These are phyloP conservation scores for Apiospora hydei DNA, from an alignment of 2,329 filamentous ascomycete species.

Conservation along the genomic window DNA sequence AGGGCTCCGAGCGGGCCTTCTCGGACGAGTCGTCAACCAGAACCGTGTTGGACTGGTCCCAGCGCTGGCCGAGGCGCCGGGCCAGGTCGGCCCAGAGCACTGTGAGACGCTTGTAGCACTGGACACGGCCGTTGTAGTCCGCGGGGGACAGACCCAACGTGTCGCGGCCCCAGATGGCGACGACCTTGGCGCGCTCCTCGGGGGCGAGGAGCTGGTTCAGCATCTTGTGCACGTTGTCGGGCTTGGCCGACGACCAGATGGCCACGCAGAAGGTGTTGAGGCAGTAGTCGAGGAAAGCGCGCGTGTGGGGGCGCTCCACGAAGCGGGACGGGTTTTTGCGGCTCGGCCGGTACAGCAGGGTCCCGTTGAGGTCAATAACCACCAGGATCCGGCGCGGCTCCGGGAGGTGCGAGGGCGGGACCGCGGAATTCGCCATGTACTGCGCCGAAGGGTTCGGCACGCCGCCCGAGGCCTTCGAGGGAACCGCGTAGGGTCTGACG, in stretches of 20 bases:
- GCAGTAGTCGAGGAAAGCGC: slow-evolving; percentile 75
- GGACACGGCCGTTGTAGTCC: slow-evolving; percentile 76
- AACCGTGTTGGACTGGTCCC: slow-evolving; percentile 87
- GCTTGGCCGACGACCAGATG: slow-evolving; percentile 88
- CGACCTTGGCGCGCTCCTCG: slow-evolving; percentile 60
- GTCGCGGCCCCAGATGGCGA: slow-evolving; percentile 81
- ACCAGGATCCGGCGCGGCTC: slow-evolving; percentile 73
- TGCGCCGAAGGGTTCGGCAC: slow-evolving; percentile 64
- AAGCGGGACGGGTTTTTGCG: slow-evolving; percentile 60
- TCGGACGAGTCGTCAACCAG: slow-evolving; percentile 84
- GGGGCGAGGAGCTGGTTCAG: slow-evolving; percentile 68
- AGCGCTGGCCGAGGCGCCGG: slow-evolving; percentile 54
- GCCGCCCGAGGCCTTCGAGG: slow-evolving; percentile 55
- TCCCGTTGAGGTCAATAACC: slow-evolving; percentile 93
- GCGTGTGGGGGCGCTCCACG: slow-evolving; percentile 71
- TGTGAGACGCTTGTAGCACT: slow-evolving; percentile 88
- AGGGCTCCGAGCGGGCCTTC: slow-evolving; percentile 84
- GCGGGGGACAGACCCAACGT: slow-evolving; percentile 68
- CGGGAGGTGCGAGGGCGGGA: slow-evolving; percentile 49
- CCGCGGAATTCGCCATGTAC: slow-evolving; percentile 66
- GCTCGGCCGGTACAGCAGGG: slow-evolving; percentile 76
- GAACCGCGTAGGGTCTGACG: slow-evolving; percentile 22
- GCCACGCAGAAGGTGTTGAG: slow-evolving; percentile 79
- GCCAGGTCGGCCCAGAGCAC: slow-evolving; percentile 69
- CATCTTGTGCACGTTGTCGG: slow-evolving; percentile 74